Evolutionary conservation across 305 asterid genomes (phyloP).

Genomic region (Fraxinus greggii): DNA sequence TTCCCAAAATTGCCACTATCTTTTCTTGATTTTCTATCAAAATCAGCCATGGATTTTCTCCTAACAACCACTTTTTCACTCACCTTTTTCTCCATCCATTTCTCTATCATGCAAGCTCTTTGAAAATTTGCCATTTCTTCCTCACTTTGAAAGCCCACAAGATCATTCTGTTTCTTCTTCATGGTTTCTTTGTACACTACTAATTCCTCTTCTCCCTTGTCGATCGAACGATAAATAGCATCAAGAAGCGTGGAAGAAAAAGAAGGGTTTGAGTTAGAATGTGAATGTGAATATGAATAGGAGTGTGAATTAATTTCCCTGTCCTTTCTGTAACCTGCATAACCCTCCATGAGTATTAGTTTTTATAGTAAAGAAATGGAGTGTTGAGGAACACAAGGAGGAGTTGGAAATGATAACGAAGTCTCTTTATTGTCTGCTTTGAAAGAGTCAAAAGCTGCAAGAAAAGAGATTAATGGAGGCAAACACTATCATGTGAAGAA

Average conservation of each 20-base stretch:
- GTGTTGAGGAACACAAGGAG: conserved; percentile 24
- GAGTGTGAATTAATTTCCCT: conserved; percentile 22
- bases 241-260: conserved; percentile 87
- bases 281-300: conserved; percentile 14
- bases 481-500: conserved; percentile 34
- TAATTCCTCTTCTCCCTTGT: conserved; percentile 42
- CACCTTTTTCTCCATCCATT: conserved; percentile 80
- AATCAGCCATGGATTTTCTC: conserved; percentile 45
- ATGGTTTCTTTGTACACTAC: conserved; percentile 33
- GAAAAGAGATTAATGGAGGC: conserved; percentile 34
- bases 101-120: conserved; percentile 76
- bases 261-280: conserved; percentile 50
- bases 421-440: conserved; percentile 49
- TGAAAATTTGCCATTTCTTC: conserved; percentile 57
- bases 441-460: conserved; percentile 61
- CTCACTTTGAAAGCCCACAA: conserved; percentile 24
- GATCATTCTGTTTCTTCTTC: conserved; percentile 44
- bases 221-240: conserved; percentile 77
- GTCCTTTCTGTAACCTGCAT: conserved; percentile 25
- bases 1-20: conserved; percentile 21
- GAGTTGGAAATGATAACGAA: conserved; percentile 23
- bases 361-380: neutral
- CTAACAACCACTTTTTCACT: conserved; percentile 40
- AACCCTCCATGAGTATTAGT: conserved; percentile 35
- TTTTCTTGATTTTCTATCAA: conserved; percentile 33